phyloP scores from a whole-genome alignment of 2,329 filamentous ascomycete species.

The Cercospora brassicicola region DNA sequence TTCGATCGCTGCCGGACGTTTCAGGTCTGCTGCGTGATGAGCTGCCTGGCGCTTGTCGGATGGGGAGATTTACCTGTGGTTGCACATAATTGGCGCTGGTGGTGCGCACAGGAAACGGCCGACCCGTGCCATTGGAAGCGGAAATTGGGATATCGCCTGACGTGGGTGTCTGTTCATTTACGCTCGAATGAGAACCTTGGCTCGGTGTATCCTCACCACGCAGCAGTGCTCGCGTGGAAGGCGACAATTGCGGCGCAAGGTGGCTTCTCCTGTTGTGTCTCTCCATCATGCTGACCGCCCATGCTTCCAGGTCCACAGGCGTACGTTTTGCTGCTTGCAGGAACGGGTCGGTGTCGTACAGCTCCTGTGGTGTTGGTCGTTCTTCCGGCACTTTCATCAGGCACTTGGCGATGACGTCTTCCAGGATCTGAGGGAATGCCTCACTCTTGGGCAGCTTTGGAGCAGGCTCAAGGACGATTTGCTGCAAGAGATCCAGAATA shows the following conservation, averaged over 20 bases:
- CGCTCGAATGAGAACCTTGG: conserved; percentile 23
- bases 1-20: conserved; percentile 33
- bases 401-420: conserved; percentile 97
- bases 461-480: conserved; percentile 94
- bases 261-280: conserved; percentile 94
- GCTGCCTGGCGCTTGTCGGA: conserved; percentile 43
- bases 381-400: conserved; percentile 84
- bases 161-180: conserved; percentile 33
- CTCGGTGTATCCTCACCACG: conserved; percentile 46
- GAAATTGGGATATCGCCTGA: conserved; percentile 37
- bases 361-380: conserved; percentile 86
- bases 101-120: conserved; percentile 46
- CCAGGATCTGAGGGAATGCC: conserved; percentile 89
- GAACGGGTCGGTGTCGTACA: conserved; percentile 91
- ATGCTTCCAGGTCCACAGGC: conserved; percentile 87
- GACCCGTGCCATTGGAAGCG: conserved; percentile 33
- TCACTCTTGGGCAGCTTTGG: conserved; percentile 94
- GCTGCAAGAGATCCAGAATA: conserved; percentile 91
- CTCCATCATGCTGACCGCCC: conserved; percentile 93
- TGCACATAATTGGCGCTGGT: conserved; percentile 42
- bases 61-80: conserved; percentile 46
- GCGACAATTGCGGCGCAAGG: conserved; percentile 75
- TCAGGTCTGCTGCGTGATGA: conserved; percentile 31
- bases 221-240: conserved; percentile 73
- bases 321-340: conserved; percentile 95